Evolutionary conservation across 106 monocot species (phyloP), one percentile per base, ranked within the genome.

Genomic region (Cymbidium sinense): DNA sequence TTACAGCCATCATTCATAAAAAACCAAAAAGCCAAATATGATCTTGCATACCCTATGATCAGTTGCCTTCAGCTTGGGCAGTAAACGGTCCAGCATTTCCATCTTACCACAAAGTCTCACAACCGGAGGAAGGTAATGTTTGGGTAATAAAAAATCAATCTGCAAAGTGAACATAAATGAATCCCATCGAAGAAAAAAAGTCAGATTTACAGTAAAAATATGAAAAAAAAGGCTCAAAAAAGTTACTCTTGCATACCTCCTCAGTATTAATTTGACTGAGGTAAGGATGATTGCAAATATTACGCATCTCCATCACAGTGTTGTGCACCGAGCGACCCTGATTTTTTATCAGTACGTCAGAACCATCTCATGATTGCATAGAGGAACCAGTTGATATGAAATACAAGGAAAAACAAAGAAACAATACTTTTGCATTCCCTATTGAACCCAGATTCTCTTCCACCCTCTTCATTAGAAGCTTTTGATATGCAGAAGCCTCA

Each of bases 201-300:
- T n/a, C n/a, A 76, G 28, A 36, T 35, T 23, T 25, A 55, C 36
- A 79, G 50, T 27, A 27, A 44, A 70, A 47, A 47, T 47, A 47
- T 11, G 47, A 13, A 15, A 79, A 30, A 35, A 3, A 61, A 13
- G 17, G 23, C 7, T 47, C 3, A 70, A 64, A 52, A 2, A 70
- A 75, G 34, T 43, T 34, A n/a, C 5, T 37, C 20, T 19, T 69
- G 31, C 67, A 30, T 86, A 78, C 98, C 98, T 95, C 86, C 55
- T 99, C 98, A 76, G 91, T 55, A 82, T 99, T 92, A 81, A 99
- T 88, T 39, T 99, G 98, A 47, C 98, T 99, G 70, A 99, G 84
- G 70, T 94, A 99, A 43, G 98, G 98, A 80, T 99, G 98, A 84
- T 99, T 99, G 86, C 98, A 99, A 70, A 99, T 99, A 85, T 99